phyloP scores from a whole-genome alignment of 768 basidiomycete genomes.

The Tubosaeta sp. region DNA sequence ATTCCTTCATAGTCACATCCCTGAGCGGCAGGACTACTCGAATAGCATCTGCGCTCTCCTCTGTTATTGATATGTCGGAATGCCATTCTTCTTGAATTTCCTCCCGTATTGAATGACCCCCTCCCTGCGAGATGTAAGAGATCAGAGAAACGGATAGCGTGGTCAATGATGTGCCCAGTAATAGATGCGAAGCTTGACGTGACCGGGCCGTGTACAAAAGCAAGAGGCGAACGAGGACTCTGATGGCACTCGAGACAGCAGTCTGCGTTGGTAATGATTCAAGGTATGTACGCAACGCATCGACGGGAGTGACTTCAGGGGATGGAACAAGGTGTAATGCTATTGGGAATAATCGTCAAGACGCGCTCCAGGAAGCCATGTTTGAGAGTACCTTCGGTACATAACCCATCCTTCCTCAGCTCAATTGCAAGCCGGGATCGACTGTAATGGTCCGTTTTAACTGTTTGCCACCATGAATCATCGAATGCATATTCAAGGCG shows the following conservation, averaged over 20 bases:
- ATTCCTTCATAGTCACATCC: conserved; percentile 77
- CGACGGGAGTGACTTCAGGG: conserved; percentile 17
- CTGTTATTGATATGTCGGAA: conserved; percentile 17
- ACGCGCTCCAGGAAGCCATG: background rate
- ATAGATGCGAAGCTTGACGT: conserved; percentile 63
- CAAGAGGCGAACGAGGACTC: conserved; percentile 60
- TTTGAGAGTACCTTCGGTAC: conserved; percentile 23
- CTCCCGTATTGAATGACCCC: conserved; percentile 65
- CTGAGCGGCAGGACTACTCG: conserved; percentile 63
- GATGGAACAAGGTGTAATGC: conserved; percentile 20
- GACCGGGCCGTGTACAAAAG: conserved; percentile 62
- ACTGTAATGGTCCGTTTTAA: conserved; percentile 33
- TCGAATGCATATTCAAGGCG: conserved; percentile 76
- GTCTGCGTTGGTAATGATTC: conserved; percentile 71
- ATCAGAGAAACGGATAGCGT: conserved; percentile 71
- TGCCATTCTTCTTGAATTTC: conserved; percentile 73
- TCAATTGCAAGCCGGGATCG: conserved; percentile 39
- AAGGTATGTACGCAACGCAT: conserved; percentile 48
- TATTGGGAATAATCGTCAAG: conserved; percentile 9
- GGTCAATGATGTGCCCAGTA: conserved; percentile 78
- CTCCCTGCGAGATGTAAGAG: conserved; percentile 70
- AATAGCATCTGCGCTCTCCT: conserved; percentile 25
- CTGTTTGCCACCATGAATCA: conserved; percentile 55
- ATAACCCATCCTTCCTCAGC: conserved; percentile 49
- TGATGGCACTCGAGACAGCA: conserved; percentile 55